A percentile compares a stretch with the other conserved stretches of the same genome.
phyloP scores from a whole-genome alignment of 164 flowering plant genomes.

The Dillenia turbinata region DNA sequence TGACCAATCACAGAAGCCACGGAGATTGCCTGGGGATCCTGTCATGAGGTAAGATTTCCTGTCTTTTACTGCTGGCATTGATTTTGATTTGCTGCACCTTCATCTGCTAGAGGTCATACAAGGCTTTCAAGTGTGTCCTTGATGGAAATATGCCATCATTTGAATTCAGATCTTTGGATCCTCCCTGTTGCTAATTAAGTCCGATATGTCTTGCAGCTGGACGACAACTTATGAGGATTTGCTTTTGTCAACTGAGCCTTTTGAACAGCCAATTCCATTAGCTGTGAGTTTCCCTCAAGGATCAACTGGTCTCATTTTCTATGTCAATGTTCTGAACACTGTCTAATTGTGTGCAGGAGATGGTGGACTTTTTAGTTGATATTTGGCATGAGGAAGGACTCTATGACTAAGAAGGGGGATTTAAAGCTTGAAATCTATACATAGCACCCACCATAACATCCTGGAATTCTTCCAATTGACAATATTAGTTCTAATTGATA shows the following conservation, averaged over 20 bases:
- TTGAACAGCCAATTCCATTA: constrained; percentile 32
- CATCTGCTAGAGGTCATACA: too few relatives aligned
- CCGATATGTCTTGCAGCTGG: constrained; percentile 17
- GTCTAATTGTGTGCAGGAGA: constrained; percentile 21
- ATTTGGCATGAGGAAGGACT: constrained; percentile 36
- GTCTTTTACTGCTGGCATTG: neutral
- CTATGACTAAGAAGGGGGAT: constrained; percentile 15
- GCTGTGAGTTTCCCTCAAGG: constrained; percentile 22
- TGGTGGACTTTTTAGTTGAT: constrained; percentile 40
- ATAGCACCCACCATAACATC: too few relatives aligned
- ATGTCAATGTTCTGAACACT: too few relatives aligned
- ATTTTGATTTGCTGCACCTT: too few relatives aligned
- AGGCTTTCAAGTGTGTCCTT: too few relatives aligned
- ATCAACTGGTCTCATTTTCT: too few relatives aligned
- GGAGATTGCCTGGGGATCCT: constrained; percentile 31
- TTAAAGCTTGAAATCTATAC: too few relatives aligned
- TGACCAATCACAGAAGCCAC: constrained; percentile 29
- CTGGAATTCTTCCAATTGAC: too few relatives aligned
- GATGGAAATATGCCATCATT: too few relatives aligned
- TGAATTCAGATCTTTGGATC: too few relatives aligned
- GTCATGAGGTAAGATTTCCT: constrained; percentile 33
- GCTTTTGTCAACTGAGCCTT: constrained; percentile 27
- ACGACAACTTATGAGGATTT: constrained; percentile 32
- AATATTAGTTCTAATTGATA: too few relatives aligned
- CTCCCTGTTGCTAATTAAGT: too few relatives aligned